Conservation (phyloP, 768 basidiomycete genomes). For the Trametes gibbosa region DNA sequence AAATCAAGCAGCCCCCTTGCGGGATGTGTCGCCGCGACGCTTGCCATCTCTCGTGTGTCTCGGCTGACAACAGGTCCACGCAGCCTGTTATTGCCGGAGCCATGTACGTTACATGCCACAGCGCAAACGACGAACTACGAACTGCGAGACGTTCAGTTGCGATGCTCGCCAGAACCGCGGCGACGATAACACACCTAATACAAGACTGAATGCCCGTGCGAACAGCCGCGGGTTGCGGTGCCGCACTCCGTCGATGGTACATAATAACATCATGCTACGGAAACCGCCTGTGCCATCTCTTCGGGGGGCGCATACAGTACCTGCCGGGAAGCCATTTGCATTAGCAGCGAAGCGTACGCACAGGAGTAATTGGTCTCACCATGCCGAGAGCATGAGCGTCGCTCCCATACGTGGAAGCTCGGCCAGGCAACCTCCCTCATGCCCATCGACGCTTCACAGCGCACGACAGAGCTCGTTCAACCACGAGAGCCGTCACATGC, state of each 20-base stretch:
- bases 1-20: conserved; percentile 7
- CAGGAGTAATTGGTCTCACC: conserved; percentile 7
- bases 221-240: background rate
- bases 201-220: conserved; percentile 1
- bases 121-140: background rate
- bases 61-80: background rate
- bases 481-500: conserved; percentile 8
- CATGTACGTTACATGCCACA: conserved; percentile 1
- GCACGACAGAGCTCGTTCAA: background rate
- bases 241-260: conserved; percentile 7
- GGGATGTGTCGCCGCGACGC: background rate
- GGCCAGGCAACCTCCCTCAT: background rate
- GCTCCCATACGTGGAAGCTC: background rate
- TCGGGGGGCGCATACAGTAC: background rate
- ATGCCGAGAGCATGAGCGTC: background rate
- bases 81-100: background rate
- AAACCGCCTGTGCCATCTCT: background rate
- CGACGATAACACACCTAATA: background rate
- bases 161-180: background rate
- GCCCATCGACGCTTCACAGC: background rate
- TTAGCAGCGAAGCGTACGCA: background rate
- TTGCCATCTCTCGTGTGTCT: background rate
- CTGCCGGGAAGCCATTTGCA: background rate
- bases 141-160: background rate
- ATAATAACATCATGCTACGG: conserved; percentile 3